Conservation (phyloP, 176 grass and related monocot species). For the Pontederia crassipes region DNA sequence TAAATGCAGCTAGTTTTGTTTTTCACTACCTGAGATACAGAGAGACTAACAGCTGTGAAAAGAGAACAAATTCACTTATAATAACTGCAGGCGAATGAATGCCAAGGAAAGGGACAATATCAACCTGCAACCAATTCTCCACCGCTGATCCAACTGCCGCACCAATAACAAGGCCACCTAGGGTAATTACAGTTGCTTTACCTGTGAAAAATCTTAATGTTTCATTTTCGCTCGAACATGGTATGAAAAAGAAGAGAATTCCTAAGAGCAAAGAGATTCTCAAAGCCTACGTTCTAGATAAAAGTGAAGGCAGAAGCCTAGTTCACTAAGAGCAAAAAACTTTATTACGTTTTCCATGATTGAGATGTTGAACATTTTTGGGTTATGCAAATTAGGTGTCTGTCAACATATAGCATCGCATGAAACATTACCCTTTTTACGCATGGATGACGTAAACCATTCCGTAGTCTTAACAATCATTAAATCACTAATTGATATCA, state of each 20-base stretch:
- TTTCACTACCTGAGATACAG: constrained; percentile 66
- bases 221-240: constrained; percentile 18
- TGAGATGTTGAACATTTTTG: no score
- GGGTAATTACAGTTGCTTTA: constrained; percentile 69
- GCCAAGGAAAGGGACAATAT: constrained; percentile 77
- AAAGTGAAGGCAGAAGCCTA: no score
- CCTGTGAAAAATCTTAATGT: constrained; percentile 47
- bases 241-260: constrained; percentile 25
- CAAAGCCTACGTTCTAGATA: no score
- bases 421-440: no score
- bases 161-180: constrained; percentile 61
- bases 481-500: no score
- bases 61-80: constrained; percentile 90
- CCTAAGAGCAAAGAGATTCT: neutral
- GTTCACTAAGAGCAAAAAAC: no score
- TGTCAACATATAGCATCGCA: no score
- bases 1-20: no score
- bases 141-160: constrained; percentile 60
- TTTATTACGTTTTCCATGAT: no score
- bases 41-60: constrained; percentile 73
- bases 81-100: constrained; percentile 79
- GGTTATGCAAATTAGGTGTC: no score
- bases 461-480: no score
- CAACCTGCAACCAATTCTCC: constrained; percentile 89
- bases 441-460: no score